Evolutionary conservation across 2,329 filamentous ascomycete genomes (phyloP), one percentile per base, ranked within the genome.

Genomic region (Colletotrichum musae): DNA sequence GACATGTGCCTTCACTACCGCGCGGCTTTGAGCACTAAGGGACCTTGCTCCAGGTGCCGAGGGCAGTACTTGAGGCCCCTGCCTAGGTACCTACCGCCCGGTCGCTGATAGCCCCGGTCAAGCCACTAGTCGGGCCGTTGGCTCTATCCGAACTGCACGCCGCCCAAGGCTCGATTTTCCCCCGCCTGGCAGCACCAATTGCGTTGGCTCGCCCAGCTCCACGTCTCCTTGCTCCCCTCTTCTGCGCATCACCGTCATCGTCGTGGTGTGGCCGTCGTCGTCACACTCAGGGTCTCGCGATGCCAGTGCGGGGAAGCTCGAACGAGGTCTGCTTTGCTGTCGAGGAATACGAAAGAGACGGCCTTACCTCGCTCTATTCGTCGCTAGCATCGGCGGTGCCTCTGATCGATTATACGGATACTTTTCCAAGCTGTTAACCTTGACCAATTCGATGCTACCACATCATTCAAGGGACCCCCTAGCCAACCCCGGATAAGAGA

Each of bases 51-150:
- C 32, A 36, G 32, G 32, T 36, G 10, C 32, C 32, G 32, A 7
- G 10, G 7, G 7, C 7, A 10, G 32, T 36, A 36, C 32, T 36
- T 9, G 32, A 36, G 32, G 32, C 32, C 32, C 32, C 32, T 36
- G 32, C 32, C 32, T 10, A 36, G 10, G 32, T 36, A 36, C 32
- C 32, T 36, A 10, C 32, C 32, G 32, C 2, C 32, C 32, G 32
- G 32, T 36, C 32, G 32, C 32, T 36, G 9, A 36, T 4, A 36
- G 32, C 62, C 57, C 66, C 66, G 56, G 36, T 69, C 66, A 66
- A 69, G 66, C 62, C 66, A 69, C 62, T 51, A 69, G 62, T 69
- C 62, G 66, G 66, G 66, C 66, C 66, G 66, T 69, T 69, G 51
- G 62, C 48, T 32, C 10, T 51, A 68, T 39, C 48, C 48, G 39